These are phyloP conservation scores for Pleurostoma richardsiae DNA, from an alignment of 2,329 filamentous ascomycete species.

Conservation along the genomic window DNA sequence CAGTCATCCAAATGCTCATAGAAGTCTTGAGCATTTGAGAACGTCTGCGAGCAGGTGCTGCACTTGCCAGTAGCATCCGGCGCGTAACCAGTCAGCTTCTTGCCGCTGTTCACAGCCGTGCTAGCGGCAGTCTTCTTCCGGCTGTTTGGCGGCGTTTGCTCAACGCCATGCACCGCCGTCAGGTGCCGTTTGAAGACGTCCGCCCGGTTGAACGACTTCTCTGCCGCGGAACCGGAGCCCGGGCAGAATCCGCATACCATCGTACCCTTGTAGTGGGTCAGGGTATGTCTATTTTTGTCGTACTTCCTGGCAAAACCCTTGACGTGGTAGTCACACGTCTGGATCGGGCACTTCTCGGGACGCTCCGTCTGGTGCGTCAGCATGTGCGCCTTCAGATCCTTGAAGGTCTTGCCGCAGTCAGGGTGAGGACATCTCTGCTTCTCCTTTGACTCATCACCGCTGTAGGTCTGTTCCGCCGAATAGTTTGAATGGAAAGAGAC, in stretches of 20 bases:
- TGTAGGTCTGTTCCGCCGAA: conserved; percentile 55
- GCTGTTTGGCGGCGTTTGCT: conserved; percentile 89
- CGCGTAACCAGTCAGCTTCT: conserved; percentile 67
- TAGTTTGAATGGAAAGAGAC: conserved; percentile 64
- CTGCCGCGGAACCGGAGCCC: conserved; percentile 78
- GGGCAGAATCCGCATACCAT: conserved; percentile 97
- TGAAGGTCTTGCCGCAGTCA: conserved; percentile 82
- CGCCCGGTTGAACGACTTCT: conserved; percentile 93
- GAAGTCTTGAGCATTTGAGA: conserved; percentile 92
- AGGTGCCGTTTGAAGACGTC: conserved; percentile 95
- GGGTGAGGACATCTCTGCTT: conserved; percentile 72
- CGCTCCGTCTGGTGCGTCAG: conserved; percentile 87
- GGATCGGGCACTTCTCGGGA: conserved; percentile 90
- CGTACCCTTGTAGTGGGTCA: conserved; percentile 95
- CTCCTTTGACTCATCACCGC: conserved; percentile 60
- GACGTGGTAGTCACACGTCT: conserved; percentile 84
- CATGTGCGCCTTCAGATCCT: conserved; percentile 91
- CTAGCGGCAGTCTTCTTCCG: conserved; percentile 56
- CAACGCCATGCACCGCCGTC: conserved; percentile 84
- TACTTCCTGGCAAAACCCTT: conserved; percentile 95
- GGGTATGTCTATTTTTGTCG: conserved; percentile 90
- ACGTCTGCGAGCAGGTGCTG: conserved; percentile 87
- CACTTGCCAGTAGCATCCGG: conserved; percentile 87
- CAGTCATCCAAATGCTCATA: conserved; percentile 92
- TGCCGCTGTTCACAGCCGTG: conserved; percentile 35